Percentiles rank a stretch among this genome's conserved stretches.
Evolutionary conservation across 306 rosid species (phyloP).

Genomic region (Cucumis melo): DNA sequence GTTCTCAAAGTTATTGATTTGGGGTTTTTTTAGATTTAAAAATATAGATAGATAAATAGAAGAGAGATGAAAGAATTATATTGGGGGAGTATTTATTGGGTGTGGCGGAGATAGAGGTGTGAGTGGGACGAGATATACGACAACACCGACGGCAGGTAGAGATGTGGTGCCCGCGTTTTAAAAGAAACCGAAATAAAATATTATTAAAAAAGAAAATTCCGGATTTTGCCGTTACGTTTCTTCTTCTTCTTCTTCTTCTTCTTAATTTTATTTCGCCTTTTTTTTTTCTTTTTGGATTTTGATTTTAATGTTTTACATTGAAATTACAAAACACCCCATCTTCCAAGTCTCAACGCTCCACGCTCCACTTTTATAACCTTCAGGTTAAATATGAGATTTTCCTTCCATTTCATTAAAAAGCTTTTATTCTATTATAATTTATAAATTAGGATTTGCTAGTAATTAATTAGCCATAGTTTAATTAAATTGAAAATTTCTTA

Average conservation of each 20-base stretch:
- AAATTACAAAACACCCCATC: background rate
- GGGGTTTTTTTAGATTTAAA: too few species aligned
- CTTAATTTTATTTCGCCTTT: background rate
- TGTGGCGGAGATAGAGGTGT: background rate
- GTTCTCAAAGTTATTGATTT: too few species aligned
- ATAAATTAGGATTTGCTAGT: too few species aligned
- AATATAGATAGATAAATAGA: too few species aligned
- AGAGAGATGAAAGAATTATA: background rate
- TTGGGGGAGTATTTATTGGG: background rate
- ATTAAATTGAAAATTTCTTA: too few species aligned
- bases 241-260: background rate
- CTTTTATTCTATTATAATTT: too few species aligned
- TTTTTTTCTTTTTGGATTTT: too few species aligned
- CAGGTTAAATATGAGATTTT: too few species aligned
- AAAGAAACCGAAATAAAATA: background rate
- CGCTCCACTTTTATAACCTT: too few species aligned
- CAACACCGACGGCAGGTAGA: constrained; percentile 74
- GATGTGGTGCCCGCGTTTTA: constrained; percentile 31
- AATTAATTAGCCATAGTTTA: too few species aligned
- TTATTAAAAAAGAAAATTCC: constrained; percentile 15
- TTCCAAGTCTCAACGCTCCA: background rate
- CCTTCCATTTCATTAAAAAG: too few species aligned
- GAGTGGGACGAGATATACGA: constrained; percentile 26
- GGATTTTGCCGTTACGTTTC: constrained; percentile 31
- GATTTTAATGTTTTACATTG: background rate